These are phyloP conservation scores for Beauveria brongniartii DNA, from an alignment of 2,329 filamentous ascomycete genomes.

Conservation along the genomic window DNA sequence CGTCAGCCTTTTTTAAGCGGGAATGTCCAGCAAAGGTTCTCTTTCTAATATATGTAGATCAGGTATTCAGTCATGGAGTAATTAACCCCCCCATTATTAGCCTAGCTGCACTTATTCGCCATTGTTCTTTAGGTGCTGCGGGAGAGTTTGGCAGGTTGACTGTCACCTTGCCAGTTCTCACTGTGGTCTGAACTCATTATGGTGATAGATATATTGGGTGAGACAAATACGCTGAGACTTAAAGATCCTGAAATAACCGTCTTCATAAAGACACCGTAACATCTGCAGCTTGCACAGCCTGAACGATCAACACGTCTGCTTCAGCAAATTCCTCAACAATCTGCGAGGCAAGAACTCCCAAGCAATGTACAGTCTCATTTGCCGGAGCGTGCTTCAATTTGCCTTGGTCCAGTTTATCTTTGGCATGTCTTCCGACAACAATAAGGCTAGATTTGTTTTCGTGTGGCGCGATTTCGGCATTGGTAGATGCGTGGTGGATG, in stretches of 20 bases:
- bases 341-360: conserved; percentile 18
- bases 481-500: conserved; percentile 15
- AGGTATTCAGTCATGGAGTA: background rate
- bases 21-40: background rate
- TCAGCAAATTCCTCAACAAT: conserved; percentile 17
- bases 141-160: conserved; percentile 35
- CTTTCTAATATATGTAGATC: background rate
- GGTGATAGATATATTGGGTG: too few species aligned
- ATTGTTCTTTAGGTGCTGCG: conserved; percentile 29
- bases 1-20: conserved; percentile 9
- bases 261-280: background rate
- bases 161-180: conserved; percentile 28
- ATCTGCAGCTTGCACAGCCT: conserved; percentile 8
- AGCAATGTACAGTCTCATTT: conserved; percentile 16
- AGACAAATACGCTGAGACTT: background rate
- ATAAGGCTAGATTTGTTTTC: conserved; percentile 15
- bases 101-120: background rate
- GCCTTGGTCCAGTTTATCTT: conserved; percentile 15
- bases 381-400: conserved; percentile 14
- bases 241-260: background rate
- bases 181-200: conserved; percentile 16
- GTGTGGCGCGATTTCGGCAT: background rate
- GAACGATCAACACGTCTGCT: conserved; percentile 21
- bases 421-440: conserved; percentile 18
- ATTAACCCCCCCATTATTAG: too few species aligned